A percentile compares a stretch with the other conserved stretches of the same genome.
Conservation (phyloP, 2,329 filamentous ascomycete genomes). For the Celoporthe dispersa region DNA sequence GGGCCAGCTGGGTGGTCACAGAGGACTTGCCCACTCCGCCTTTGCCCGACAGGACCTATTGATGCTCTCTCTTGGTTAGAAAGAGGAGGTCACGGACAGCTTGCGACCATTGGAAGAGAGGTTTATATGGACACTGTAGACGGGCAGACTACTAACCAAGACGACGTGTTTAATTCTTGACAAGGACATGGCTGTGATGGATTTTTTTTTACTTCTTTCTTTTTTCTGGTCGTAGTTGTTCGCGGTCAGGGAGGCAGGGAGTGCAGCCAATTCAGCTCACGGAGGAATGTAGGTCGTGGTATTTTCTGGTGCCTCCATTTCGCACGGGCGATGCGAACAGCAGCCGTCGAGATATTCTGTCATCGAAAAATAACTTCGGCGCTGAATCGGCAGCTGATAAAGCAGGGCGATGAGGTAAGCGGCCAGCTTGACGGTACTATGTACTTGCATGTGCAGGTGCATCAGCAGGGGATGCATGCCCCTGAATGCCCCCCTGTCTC, state of each 20-base stretch:
- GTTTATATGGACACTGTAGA: too few relatives aligned
- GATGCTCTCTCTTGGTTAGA: conserved; percentile 22
- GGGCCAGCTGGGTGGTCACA: conserved; percentile 92
- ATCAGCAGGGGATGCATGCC: conserved; percentile 8
- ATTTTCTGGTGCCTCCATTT: conserved; percentile 15
- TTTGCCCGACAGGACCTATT: conserved; percentile 85
- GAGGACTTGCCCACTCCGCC: conserved; percentile 98
- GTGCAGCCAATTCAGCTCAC: neutral
- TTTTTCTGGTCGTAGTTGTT: too few relatives aligned
- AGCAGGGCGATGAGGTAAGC: conserved; percentile 15
- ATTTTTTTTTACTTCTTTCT: too few relatives aligned
- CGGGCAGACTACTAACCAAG: conserved; percentile 50
- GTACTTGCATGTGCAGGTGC: neutral
- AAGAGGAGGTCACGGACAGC: neutral
- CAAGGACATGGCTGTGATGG: conserved; percentile 60
- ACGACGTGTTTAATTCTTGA: conserved; percentile 76
- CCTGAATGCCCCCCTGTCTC: conserved; percentile 10
- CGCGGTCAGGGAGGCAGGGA: neutral
- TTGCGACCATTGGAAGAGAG: neutral
- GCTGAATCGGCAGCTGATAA: conserved; percentile 30
- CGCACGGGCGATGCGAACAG: conserved; percentile 1
- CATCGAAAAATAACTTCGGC: conserved; percentile 19
- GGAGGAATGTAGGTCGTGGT: conserved; percentile 3
- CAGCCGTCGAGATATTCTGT: conserved; percentile 20
- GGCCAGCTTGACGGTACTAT: neutral